Conservation (phyloP, 83 land plant genomes). For the Diphasiastrum complanatum region DNA sequence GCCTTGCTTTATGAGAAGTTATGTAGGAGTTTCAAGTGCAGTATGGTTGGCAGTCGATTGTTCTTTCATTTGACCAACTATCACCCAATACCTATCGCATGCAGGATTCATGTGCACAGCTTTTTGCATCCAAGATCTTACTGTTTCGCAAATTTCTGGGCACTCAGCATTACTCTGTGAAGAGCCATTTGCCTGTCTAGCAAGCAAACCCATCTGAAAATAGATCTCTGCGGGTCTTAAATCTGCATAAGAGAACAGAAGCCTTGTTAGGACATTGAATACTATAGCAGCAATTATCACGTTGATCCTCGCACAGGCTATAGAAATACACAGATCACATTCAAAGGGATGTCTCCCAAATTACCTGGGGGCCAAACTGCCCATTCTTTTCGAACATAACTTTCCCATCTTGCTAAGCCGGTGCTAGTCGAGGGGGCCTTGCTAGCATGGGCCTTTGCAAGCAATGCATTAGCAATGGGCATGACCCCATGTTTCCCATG, state of each 20-base stretch:
- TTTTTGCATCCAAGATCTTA: slow-evolving; percentile 45
- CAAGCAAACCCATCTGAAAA: slow-evolving; percentile 69
- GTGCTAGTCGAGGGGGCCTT: slow-evolving; percentile 23
- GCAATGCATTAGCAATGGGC: slow-evolving; percentile 46
- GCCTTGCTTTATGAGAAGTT: too few relatives aligned
- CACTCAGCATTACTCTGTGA: slow-evolving; percentile 22
- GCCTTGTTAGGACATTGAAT: background rate
- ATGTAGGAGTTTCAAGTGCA: too few relatives aligned
- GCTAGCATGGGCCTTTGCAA: slow-evolving; percentile 66
- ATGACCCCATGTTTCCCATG: slow-evolving; percentile 24
- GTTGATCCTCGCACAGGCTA: too few relatives aligned
- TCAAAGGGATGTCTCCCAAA: slow-evolving; percentile 1
- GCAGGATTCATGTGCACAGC: slow-evolving; percentile 70
- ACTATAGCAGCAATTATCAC: background rate
- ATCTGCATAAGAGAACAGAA: slow-evolving; percentile 31
- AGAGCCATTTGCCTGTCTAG: slow-evolving; percentile 27
- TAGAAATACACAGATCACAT: background rate
- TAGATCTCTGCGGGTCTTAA: slow-evolving; percentile 65
- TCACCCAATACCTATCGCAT: slow-evolving; percentile 63
- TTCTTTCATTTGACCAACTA: too few relatives aligned
- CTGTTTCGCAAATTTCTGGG: slow-evolving; percentile 30
- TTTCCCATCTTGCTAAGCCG: slow-evolving; percentile 52
- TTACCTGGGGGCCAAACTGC: slow-evolving; percentile 73
- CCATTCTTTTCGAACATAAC: slow-evolving; percentile 56
- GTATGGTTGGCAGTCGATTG: too few relatives aligned